These are phyloP conservation scores for Chlorophyllum brunneum DNA, from an alignment of 768 basidiomycete genomes.

Conservation along the genomic window DNA sequence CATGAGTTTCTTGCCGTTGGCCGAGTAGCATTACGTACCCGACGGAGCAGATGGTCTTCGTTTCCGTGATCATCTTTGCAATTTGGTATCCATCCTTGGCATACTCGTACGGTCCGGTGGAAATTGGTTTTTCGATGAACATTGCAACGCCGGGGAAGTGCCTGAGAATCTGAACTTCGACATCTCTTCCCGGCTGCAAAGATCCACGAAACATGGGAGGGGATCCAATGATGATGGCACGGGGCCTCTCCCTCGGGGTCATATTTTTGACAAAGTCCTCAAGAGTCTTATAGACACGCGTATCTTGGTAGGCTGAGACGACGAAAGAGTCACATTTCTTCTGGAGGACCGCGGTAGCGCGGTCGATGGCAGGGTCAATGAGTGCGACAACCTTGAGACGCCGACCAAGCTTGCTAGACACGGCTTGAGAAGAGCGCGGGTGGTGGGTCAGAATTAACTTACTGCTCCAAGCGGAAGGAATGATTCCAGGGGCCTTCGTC, in stretches of 20 bases:
- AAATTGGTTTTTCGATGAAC: conserved; percentile 92
- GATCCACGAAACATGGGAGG: conserved; percentile 94
- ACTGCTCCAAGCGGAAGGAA: conserved; percentile 89
- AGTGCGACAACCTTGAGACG: conserved; percentile 95
- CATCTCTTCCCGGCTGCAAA: conserved; percentile 67
- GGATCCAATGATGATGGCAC: conserved; percentile 83
- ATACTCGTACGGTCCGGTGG: conserved; percentile 71
- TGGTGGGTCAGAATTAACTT: conserved; percentile 21
- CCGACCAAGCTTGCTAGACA: conserved; percentile 80
- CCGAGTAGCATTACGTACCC: conserved; percentile 49
- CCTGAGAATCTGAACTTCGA: conserved; percentile 85
- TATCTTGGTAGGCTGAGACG: conserved; percentile 87
- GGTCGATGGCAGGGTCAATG: conserved; percentile 85
- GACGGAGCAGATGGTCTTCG: conserved; percentile 79
- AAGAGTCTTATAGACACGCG: conserved; percentile 78
- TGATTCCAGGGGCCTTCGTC: conserved; percentile 93
- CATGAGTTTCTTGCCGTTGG: conserved; percentile 1
- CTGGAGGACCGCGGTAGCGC: conserved; percentile 74
- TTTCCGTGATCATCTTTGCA: conserved; percentile 65
- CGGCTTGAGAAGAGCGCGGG: conserved; percentile 12
- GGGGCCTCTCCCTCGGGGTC: conserved; percentile 61
- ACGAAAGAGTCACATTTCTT: conserved; percentile 94
- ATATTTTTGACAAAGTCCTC: conserved; percentile 79
- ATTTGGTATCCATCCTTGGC: conserved; percentile 68
- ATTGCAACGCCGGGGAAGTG: conserved; percentile 84